These are phyloP conservation scores for Urochloa ruziziensis DNA, from an alignment of 176 grass and related monocot species.

Conservation along the genomic window DNA sequence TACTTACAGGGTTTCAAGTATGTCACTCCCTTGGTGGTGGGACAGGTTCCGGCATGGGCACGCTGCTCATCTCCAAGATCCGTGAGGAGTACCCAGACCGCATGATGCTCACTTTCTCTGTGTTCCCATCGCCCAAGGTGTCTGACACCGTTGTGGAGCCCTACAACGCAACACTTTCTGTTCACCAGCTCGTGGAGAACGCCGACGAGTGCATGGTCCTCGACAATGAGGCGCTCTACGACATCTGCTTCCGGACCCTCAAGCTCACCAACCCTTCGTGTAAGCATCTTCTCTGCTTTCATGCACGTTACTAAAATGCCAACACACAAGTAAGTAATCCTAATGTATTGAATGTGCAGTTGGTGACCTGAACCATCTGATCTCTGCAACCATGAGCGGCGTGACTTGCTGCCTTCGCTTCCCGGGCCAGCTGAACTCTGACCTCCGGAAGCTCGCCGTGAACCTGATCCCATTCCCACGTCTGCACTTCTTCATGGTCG, in stretches of 20 bases:
- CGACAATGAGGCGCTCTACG: slow-evolving; percentile 71
- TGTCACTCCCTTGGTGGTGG: slow-evolving; percentile 64
- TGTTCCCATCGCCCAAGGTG: slow-evolving; percentile 76
- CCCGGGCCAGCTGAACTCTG: slow-evolving; percentile 90
- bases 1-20: slow-evolving; percentile 58
- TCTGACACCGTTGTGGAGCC: slow-evolving; percentile 72
- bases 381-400: slow-evolving; percentile 85
- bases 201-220: slow-evolving; percentile 81
- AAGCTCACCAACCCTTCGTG: slow-evolving; percentile 74
- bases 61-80: slow-evolving; percentile 66
- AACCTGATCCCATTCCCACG: slow-evolving; percentile 85
- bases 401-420: slow-evolving; percentile 89
- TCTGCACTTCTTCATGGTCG: slow-evolving; percentile 90
- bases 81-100: slow-evolving; percentile 64
- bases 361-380: slow-evolving; percentile 84
- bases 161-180: slow-evolving; percentile 66
- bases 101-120: slow-evolving; percentile 74
- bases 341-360: slow-evolving; percentile 27
- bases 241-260: slow-evolving; percentile 75
- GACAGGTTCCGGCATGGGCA: slow-evolving; percentile 54
- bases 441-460: slow-evolving; percentile 75
- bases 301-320: background rate
- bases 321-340: background rate
- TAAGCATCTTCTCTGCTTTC: slow-evolving; percentile 18
- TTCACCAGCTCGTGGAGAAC: slow-evolving; percentile 82